Evolutionary conservation across 306 rosid genomes (phyloP), one percentile per base, ranked within the genome.

Genomic region (Corylus americana): DNA sequence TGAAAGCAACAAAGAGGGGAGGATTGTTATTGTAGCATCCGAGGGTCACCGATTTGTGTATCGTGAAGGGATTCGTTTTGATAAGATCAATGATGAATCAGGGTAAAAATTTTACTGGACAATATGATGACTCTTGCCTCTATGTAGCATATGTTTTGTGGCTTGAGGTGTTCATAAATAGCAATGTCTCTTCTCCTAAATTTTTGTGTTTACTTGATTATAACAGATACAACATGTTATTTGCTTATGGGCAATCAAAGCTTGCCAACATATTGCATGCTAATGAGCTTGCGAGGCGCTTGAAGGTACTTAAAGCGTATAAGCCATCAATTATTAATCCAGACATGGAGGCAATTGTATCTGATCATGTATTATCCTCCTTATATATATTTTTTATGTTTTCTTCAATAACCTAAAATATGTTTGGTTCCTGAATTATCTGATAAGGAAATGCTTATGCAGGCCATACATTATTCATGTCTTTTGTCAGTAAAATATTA

Each of bases 251-350:
- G 57, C 97, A 91, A 75, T 91, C 97, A 69, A 94, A 94, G 85
- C 97, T 94, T 70, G 85, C 97, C 27, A 92, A 94, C 76, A 80
- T 91, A 73, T 80, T 94, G 76, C 97, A 94, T 72, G 93, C 96
- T 25, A 89, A 86, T 29, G 97, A 92, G 85, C 97, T 94, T 71
- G 57, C 97, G 48, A 91, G 90, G 84, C 91, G 86, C 81, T 85
- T 94, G 77, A 89, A 94, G 97, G 97, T 94, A 86, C 42, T 54
- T 18, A 57, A 70, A 20, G 67, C 64, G 10, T 50, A 78, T 57
- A 72, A 37, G 54, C 67, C 71, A 27, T 71, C 74, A 57, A 16
- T 53, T 11, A 11, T 70, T 73, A 37, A 35, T 51, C 63, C 47
- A 79, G 16, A 45, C 13, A 61, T 10, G 11, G 39, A 59, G 62